Evolutionary conservation across 495 filamentous ascomycete species (phyloP), one percentile per base, ranked within the genome.

Genomic region (Aspergillus biplanus): DNA sequence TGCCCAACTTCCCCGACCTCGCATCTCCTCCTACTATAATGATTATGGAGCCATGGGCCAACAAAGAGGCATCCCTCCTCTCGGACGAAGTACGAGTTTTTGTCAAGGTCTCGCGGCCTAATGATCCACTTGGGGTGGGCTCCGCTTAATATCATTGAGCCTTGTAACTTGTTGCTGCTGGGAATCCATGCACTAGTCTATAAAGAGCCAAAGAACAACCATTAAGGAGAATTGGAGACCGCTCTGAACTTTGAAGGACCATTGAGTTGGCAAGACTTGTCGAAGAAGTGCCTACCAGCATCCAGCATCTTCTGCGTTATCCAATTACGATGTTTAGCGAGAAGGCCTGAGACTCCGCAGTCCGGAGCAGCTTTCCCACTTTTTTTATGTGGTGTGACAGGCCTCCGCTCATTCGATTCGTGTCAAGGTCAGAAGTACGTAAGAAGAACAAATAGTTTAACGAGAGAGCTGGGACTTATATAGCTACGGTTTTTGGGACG

Each of bases 351-450:
- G 13, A 31, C 37, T 55, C 52, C 35, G 31, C 37, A 61, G 50
- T 55, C 21, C 47, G 59, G 59, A 56, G 52, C 52, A 52, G 59
- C 52, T 47, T 49, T 48, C 52, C 59, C 33, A 31, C 57, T 37
- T 52, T 50, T 27, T 50, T 50, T 9, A 58, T 47, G 37, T 44
- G 42, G 42, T 31, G 46, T 55, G 59, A 56, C 59, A 56, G 59
- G 42, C 27, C 42, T 50, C 52, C 52, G 37, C 39, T 52, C 4
- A 59, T 21, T 47, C 15, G 42, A 46, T 5, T 32, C 34, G 39
- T 35, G 31, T 37, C 21, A 48, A 47, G 31, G 21, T 33, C 13
- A 48, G 55, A 57, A 46, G 55, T 52, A 34, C 34, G 47, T 49
- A 59, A 35, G 12, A 13, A 32, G 18, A 39, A 16, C 18, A 21